Evolutionary conservation across 2,329 filamentous ascomycete genomes (phyloP), one percentile per base, ranked within the genome.

Genomic region (Fusarium fracticaudum): DNA sequence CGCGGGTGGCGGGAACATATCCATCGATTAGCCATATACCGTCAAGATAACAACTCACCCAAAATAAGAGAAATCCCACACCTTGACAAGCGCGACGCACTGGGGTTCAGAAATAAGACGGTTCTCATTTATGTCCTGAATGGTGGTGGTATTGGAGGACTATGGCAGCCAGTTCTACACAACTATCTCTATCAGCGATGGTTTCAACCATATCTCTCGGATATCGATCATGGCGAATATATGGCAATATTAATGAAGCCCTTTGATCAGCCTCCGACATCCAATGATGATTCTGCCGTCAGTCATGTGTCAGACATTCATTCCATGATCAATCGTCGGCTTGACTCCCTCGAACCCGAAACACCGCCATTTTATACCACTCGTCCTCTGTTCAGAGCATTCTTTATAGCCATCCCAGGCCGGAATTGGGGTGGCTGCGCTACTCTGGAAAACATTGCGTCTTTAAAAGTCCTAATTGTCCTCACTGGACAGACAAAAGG

Each of bases 131-230:
- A 65, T 50, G 41, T 58, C 22, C 14, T n/a, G 7, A 15, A 17
- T 5, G 47, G 47, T 20, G 55, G 29, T 20, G 20, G 20, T 40
- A 57, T 33, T 17, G 26, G 35, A 33, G 45, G 40, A 31, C 10
- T 51, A 20, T 29, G 24, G 44, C 5, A 47, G 11, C 44, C 17
- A 6, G 18, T 60, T 26, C 18, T 69, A 11, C 55, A 58, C 9
- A 69, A 57, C 15, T 61, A 57, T 29, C 35, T 61, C 17, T 66
- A 66, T 31, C 48, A 55, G 9, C 48, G 8, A 29, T 69, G 62
- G 61, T 66, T 69, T 47, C 55, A 43, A 22, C 47, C 37, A 13
- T 69, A 61, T n/a, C 41, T 55, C n/a, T 38, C 54, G 14, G 29
- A 69, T 15, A 69, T 69, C 8, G 12, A 20, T 37, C 44, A 31